phyloP scores from a whole-genome alignment of 306 rosid species.

The Cicer yamashitae region DNA sequence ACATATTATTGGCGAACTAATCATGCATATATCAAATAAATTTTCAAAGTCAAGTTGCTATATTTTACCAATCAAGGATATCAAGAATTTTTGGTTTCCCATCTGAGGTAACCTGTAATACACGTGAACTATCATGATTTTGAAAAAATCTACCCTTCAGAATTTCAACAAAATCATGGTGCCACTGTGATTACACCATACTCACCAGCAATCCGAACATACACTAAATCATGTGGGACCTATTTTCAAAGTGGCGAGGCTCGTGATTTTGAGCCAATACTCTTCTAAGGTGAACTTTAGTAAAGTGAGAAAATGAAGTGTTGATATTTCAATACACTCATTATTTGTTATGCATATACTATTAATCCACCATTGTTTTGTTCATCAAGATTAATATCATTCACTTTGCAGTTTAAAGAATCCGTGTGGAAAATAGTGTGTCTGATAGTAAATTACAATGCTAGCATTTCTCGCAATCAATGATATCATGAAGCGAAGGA shows the following conservation, averaged over 20 bases:
- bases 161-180: too few species aligned
- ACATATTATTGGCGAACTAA: slow-evolving; percentile 35
- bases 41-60: slow-evolving; percentile 19
- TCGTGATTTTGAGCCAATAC: background rate
- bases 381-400: too few species aligned
- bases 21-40: background rate
- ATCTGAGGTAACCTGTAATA: slow-evolving; percentile 85
- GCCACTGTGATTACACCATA: too few species aligned
- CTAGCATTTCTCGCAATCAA: too few species aligned
- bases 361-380: too few species aligned
- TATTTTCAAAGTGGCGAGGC: background rate
- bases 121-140: background rate
- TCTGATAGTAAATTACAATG: too few species aligned
- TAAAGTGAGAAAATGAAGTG: background rate
- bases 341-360: too few species aligned
- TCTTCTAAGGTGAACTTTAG: background rate
- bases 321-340: background rate
- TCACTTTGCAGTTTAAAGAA: too few species aligned
- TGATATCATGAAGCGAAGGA: too few species aligned
- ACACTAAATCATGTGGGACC: background rate
- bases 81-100: slow-evolving; percentile 92
- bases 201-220: too few species aligned
- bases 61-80: slow-evolving; percentile 78
- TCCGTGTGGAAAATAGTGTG: too few species aligned
- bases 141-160: too few species aligned